A percentile compares a stretch with the other conserved stretches of the same genome.
These are phyloP conservation scores for Teunomyces kruisii DNA, from an alignment of 805 yeast species.

Conservation along the genomic window DNA sequence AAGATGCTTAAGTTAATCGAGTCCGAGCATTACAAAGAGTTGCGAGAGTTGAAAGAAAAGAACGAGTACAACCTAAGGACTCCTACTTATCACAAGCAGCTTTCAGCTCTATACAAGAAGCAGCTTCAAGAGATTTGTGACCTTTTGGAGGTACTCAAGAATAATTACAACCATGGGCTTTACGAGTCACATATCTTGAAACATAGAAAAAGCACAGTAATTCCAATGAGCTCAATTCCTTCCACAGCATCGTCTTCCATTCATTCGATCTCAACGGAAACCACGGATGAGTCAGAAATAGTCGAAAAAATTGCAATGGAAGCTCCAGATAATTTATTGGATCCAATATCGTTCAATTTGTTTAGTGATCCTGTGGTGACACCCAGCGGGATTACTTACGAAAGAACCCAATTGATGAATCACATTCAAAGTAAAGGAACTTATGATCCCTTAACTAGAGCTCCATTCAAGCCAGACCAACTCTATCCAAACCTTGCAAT, in stretches of 20 bases:
- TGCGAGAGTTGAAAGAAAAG: slow-evolving; percentile 13
- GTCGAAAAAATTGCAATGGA: slow-evolving; percentile 10
- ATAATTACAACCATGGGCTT: slow-evolving; percentile 25
- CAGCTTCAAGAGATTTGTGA: slow-evolving; percentile 20
- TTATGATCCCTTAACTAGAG: slow-evolving; percentile 44
- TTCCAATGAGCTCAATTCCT: background rate
- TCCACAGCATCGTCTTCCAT: background rate
- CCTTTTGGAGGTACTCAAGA: slow-evolving; percentile 19
- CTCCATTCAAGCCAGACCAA: slow-evolving; percentile 30
- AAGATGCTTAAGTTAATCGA: slow-evolving; percentile 23
- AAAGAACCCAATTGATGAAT: slow-evolving; percentile 10
- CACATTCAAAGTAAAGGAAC: slow-evolving; percentile 14
- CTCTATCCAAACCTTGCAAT: slow-evolving; percentile 42
- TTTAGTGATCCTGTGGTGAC: slow-evolving; percentile 18
- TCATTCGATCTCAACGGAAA: background rate
- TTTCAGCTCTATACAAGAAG: slow-evolving; percentile 17
- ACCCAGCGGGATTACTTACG: slow-evolving; percentile 18
- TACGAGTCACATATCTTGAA: slow-evolving; percentile 14
- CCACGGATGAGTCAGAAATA: background rate
- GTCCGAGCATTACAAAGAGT: slow-evolving; percentile 16
- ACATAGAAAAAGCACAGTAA: slow-evolving; percentile 5
- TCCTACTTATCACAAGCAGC: slow-evolving; percentile 14
- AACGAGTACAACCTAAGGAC: slow-evolving; percentile 11
- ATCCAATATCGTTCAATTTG: slow-evolving; percentile 15
- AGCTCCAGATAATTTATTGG: slow-evolving; percentile 15